Evolutionary conservation across 108 stramenopile species (phyloP).

Genomic region (Nitzschia sp.): DNA sequence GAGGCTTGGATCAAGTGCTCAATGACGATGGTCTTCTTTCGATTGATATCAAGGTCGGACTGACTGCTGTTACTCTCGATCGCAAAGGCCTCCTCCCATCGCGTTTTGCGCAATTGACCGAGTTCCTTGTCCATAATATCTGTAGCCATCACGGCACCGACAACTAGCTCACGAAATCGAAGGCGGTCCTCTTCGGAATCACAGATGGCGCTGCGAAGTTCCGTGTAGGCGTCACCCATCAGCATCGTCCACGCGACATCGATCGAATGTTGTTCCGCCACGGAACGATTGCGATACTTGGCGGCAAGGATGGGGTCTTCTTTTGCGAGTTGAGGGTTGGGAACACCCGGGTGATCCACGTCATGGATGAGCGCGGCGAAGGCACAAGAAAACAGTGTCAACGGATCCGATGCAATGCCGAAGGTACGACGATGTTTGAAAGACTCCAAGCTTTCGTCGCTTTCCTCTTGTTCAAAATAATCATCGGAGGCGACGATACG

Average conservation of each 20-base stretch:
- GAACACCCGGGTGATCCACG: background rate
- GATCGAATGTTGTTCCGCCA: slow-evolving; percentile 3
- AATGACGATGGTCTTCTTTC: slow-evolving; percentile 2
- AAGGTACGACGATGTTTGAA: background rate
- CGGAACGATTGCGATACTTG: background rate
- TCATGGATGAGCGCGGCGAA: slow-evolving; percentile 6
- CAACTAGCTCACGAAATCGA: background rate
- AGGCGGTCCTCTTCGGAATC: background rate
- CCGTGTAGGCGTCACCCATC: background rate
- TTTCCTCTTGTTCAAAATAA: background rate
- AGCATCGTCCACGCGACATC: background rate
- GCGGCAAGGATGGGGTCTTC: background rate
- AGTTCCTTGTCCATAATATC: slow-evolving; percentile 12
- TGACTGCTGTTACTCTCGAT: background rate
- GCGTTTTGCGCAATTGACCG: background rate
- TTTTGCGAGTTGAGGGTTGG: background rate
- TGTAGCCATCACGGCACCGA: slow-evolving; percentile 1
- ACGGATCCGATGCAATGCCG: background rate
- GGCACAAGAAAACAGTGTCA: background rate
- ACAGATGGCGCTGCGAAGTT: background rate
- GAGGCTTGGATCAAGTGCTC: slow-evolving; percentile 16
- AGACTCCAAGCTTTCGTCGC: no score
- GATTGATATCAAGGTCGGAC: background rate
- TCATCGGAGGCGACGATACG: background rate
- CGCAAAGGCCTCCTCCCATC: slow-evolving; percentile 4